These are phyloP conservation scores for Eucalyptus pauciflora DNA, from an alignment of 345 rosid genomes.

Conservation along the genomic window DNA sequence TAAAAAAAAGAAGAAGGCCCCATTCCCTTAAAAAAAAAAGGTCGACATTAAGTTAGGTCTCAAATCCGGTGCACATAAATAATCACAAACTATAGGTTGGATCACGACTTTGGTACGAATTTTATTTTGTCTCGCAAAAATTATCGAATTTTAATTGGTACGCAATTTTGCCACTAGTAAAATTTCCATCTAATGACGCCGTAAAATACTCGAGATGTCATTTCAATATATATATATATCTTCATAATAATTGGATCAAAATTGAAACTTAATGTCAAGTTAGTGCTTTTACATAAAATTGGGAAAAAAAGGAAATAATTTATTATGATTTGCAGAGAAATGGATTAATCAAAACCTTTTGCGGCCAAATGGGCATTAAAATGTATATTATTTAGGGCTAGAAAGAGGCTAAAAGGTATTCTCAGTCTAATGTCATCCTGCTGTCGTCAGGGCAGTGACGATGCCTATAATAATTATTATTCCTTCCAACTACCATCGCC, in stretches of 20 bases:
- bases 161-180: rapidly evolving
- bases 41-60: no score
- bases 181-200: rapidly evolving
- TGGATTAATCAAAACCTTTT: neutral
- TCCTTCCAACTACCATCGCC: neutral
- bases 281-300: neutral
- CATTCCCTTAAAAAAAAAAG: neutral
- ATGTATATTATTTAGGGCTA: neutral
- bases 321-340: neutral
- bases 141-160: rapidly evolving
- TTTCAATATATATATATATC: neutral
- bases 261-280: neutral
- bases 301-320: neutral
- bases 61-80: neutral
- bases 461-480: neutral
- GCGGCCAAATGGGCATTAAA: neutral
- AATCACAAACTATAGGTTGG: neutral
- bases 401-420: neutral
- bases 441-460: neutral
- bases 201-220: neutral
- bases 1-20: neutral
- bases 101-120: neutral
- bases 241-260: neutral
- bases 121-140: neutral
- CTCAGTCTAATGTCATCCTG: neutral